Evolutionary conservation across 805 yeast genomes (phyloP).

Genomic region (Geotrichum ghanense): DNA sequence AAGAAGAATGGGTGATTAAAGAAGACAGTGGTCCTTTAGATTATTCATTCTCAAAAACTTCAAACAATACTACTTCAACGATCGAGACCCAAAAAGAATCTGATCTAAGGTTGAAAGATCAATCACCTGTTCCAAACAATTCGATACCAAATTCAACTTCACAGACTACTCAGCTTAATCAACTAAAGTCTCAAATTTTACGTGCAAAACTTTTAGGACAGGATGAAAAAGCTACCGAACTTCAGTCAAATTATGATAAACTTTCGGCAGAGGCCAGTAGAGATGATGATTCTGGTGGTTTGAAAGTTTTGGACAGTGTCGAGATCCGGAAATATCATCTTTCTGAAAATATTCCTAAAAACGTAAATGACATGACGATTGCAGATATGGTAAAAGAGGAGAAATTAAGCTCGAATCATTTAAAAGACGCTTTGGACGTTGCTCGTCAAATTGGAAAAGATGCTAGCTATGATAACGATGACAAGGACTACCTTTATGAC

Average conservation of each 20-base stretch:
- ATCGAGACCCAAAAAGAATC: too few species aligned
- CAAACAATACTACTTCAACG: too few species aligned
- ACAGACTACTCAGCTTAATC: neutral
- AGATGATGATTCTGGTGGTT: neutral
- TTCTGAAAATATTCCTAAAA: neutral
- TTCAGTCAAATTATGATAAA: neutral
- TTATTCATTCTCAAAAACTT: neutral
- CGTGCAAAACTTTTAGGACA: neutral
- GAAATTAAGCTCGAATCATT: neutral
- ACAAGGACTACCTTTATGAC: constrained; percentile 33
- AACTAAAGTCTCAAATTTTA: neutral
- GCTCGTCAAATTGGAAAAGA: constrained; percentile 30
- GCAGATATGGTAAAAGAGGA: neutral
- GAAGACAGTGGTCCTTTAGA: constrained; percentile 4
- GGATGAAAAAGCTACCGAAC: neutral
- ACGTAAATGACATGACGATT: neutral
- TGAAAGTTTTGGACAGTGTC: neutral
- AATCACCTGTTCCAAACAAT: too few species aligned
- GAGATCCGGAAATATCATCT: neutral
- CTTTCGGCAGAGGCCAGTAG: neutral
- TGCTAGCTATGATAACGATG: constrained; percentile 27
- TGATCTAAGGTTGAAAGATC: too few species aligned
- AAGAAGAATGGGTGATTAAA: constrained; percentile 7
- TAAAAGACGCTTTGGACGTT: constrained; percentile 12
- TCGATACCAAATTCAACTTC: neutral